Evolutionary conservation across 2,329 filamentous ascomycete genomes (phyloP).

Genomic region (Mycocentrospora acerina): DNA sequence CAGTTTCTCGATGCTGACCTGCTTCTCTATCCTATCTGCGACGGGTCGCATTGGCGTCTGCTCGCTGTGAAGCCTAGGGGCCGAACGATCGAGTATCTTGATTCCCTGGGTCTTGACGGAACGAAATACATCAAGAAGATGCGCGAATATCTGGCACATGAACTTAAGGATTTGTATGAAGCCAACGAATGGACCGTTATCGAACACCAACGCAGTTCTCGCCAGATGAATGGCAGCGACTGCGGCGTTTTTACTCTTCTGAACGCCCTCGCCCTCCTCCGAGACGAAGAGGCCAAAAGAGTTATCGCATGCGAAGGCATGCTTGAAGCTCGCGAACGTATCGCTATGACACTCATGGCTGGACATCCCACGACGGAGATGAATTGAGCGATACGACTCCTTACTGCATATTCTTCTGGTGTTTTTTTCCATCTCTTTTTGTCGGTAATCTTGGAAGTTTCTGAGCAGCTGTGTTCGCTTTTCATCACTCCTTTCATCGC

Average conservation of each 20-base stretch:
- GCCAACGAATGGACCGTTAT: conserved; percentile 62
- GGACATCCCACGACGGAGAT: conserved; percentile 38
- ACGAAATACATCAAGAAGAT: conserved; percentile 23
- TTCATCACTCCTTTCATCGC: too few species aligned
- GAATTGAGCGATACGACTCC: conserved; percentile 12
- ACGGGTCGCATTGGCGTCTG: conserved; percentile 68
- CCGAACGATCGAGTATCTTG: conserved; percentile 66
- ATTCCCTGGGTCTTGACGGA: conserved; percentile 59
- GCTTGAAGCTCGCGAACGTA: conserved; percentile 59
- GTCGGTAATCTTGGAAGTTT: too few species aligned
- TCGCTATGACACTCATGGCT: conserved; percentile 67
- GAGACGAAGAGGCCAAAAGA: conserved; percentile 39
- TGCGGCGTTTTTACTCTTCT: conserved; percentile 78
- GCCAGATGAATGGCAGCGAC: conserved; percentile 68
- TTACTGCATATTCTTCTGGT: neutral
- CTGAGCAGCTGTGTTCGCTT: too few species aligned
- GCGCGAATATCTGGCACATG: conserved; percentile 58
- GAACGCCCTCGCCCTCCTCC: conserved; percentile 64
- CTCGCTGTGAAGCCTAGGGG: conserved; percentile 64
- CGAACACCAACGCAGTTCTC: conserved; percentile 48
- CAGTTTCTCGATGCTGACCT: conserved; percentile 67
- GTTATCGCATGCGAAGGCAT: conserved; percentile 58
- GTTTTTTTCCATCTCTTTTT: too few species aligned
- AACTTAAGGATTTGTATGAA: conserved; percentile 59
- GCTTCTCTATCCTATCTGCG: conserved; percentile 70